phyloP scores from a whole-genome alignment of 768 basidiomycete species.

The Pulveroboletus sp. region DNA sequence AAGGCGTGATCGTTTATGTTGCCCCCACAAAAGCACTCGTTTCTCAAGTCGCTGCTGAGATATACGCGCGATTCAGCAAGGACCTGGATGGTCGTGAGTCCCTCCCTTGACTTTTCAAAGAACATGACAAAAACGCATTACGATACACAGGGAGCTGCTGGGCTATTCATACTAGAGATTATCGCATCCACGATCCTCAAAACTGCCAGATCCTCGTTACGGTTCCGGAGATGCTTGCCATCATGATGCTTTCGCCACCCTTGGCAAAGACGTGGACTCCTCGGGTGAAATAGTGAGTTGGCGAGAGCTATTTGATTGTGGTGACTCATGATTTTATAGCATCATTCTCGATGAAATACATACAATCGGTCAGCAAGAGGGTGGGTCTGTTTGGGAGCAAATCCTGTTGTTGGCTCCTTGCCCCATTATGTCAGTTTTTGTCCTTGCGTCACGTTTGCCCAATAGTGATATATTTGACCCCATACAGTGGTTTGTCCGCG shows the following conservation, averaged over 20 bases:
- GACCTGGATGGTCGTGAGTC: conserved; percentile 42
- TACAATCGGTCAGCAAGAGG: conserved; percentile 64
- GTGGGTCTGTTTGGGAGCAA: conserved; percentile 70
- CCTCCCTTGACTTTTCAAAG: background rate
- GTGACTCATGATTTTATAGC: conserved; percentile 29
- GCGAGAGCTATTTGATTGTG: background rate
- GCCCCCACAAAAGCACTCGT: conserved; percentile 76
- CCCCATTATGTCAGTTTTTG: conserved; percentile 56
- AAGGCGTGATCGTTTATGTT: conserved; percentile 66
- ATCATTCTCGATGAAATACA: conserved; percentile 59
- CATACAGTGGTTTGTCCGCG: conserved; percentile 59
- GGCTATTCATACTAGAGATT: conserved; percentile 65
- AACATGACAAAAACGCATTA: background rate
- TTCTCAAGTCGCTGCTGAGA: conserved; percentile 65
- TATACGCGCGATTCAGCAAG: conserved; percentile 68
- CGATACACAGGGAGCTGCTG: conserved; percentile 47
- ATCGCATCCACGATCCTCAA: conserved; percentile 55
- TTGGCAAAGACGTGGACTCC: conserved; percentile 59
- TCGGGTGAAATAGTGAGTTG: conserved; percentile 50
- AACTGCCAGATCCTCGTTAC: conserved; percentile 72
- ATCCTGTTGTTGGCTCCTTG: conserved; percentile 67
- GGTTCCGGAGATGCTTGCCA: conserved; percentile 65
- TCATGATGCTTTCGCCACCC: conserved; percentile 64
- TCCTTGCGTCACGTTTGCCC: background rate
- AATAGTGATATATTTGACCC: background rate